These are phyloP conservation scores for Leccinum obscurum DNA, from an alignment of 768 basidiomycete species.

Conservation along the genomic window DNA sequence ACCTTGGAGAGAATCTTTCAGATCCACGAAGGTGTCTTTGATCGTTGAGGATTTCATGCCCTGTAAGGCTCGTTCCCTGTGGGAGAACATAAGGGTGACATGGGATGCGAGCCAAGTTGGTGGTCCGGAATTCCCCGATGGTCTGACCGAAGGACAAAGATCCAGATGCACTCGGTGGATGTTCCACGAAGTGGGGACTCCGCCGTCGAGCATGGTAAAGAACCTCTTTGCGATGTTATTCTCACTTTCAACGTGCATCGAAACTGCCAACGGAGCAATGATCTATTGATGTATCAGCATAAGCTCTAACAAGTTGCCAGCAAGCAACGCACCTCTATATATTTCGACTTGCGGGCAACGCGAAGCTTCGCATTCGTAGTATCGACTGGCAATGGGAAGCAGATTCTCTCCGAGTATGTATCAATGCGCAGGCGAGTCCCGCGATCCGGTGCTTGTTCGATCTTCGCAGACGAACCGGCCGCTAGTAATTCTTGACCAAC, in stretches of 20 bases:
- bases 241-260: constrained; percentile 20
- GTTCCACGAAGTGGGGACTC: constrained; percentile 30
- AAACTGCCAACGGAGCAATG: constrained; percentile 16
- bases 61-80: constrained; percentile 27
- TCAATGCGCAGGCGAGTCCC: constrained; percentile 13
- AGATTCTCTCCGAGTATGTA: constrained; percentile 27
- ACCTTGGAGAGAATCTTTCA: constrained; percentile 35
- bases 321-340: constrained; percentile 36
- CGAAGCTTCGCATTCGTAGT: constrained; percentile 39
- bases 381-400: constrained; percentile 47
- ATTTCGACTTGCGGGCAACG: constrained; percentile 55
- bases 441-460: constrained; percentile 10
- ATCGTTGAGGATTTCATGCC: not conserved
- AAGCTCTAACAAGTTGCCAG: not conserved
- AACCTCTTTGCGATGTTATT: constrained; percentile 27
- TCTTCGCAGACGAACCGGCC: constrained; percentile 19
- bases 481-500: constrained; percentile 17
- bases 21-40: constrained; percentile 28
- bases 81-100: constrained; percentile 32
- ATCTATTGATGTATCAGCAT: constrained; percentile 17
- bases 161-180: constrained; percentile 42
- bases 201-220: constrained; percentile 22
- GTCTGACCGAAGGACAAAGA: constrained; percentile 34
- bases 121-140: constrained; percentile 10
- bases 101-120: constrained; percentile 36